A percentile compares a stretch with the other conserved stretches of the same genome.
Conservation (phyloP, 2,329 filamentous ascomycete genomes). For the Endothia cerciana region DNA sequence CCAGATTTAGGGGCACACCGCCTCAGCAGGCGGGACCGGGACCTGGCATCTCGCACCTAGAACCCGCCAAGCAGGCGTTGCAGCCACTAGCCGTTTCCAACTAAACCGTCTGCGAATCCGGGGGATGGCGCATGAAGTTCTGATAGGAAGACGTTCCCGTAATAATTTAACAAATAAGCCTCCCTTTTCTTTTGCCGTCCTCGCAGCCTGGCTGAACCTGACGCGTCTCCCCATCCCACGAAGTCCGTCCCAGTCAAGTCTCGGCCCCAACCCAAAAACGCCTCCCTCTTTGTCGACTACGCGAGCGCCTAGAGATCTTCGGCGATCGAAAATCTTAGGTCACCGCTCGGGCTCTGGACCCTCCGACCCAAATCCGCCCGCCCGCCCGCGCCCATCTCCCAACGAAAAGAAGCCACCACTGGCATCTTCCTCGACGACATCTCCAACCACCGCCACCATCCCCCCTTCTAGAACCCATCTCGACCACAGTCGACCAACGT, state of each 20-base stretch:
- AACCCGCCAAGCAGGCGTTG: conserved; percentile 5
- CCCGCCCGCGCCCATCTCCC: not conserved
- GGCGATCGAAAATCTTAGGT: not conserved
- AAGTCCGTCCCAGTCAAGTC: not conserved
- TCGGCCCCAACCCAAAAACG: not conserved
- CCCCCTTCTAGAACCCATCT: not conserved
- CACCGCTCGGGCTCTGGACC: not conserved
- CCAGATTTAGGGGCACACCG: conserved; percentile 12
- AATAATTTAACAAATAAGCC: not conserved
- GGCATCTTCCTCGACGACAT: conserved; percentile 12
- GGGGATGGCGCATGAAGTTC: not conserved
- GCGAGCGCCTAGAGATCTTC: not conserved
- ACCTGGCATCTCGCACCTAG: not conserved
- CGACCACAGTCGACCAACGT: not conserved
- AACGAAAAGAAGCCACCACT: conserved; percentile 3
- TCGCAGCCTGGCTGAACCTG: not conserved
- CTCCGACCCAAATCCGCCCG: not conserved
- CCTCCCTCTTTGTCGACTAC: not conserved
- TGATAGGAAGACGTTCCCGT: conserved; percentile 12
- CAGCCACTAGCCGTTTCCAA: conserved; percentile 8
- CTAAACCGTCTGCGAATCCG: conserved; percentile 6
- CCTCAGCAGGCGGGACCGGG: not conserved
- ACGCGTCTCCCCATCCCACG: conserved; percentile 2
- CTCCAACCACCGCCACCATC: conserved; percentile 5
- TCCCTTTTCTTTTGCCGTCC: not conserved